A percentile compares a stretch with the other conserved stretches of the same genome.
phyloP scores from a whole-genome alignment of 768 basidiomycete genomes.

The Boletus coccyginus region DNA sequence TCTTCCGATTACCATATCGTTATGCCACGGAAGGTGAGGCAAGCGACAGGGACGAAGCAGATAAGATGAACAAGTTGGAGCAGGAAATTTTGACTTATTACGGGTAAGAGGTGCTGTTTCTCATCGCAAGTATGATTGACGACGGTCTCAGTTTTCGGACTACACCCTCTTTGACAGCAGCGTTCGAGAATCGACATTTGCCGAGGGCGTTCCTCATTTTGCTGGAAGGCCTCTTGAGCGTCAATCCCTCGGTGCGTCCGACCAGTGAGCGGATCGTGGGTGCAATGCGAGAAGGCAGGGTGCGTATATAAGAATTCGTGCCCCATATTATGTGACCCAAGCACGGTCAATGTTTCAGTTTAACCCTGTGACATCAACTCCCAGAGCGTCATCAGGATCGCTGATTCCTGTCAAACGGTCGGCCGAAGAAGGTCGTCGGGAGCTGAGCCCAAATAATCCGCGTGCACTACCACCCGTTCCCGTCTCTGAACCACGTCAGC shows the following conservation, averaged over 20 bases:
- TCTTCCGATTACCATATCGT: conserved; percentile 84
- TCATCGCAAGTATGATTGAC: conserved; percentile 7
- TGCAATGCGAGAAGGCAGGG: conserved; percentile 71
- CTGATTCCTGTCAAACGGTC: conserved; percentile 24
- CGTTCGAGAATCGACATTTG: conserved; percentile 70
- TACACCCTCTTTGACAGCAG: conserved; percentile 44
- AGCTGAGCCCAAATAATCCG: conserved; percentile 3
- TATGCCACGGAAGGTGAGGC: conserved; percentile 64
- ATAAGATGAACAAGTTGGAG: conserved; percentile 69
- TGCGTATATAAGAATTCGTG: conserved; percentile 35
- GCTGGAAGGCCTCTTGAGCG: conserved; percentile 67
- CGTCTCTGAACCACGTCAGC: not conserved
- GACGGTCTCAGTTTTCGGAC: conserved; percentile 47
- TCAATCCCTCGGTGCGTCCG: conserved; percentile 59
- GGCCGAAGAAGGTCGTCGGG: conserved; percentile 10
- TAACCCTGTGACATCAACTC: conserved; percentile 16
- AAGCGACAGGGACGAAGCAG: conserved; percentile 47
- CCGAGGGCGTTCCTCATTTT: conserved; percentile 70
- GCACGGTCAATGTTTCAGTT: conserved; percentile 23
- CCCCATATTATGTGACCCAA: not conserved
- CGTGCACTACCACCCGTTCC: conserved; percentile 19
- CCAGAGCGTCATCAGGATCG: conserved; percentile 13
- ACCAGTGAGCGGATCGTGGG: conserved; percentile 67
- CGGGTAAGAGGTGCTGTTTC: conserved; percentile 48
- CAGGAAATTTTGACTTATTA: conserved; percentile 70